Conservation (phyloP, 768 basidiomycete genomes). For the Suillus paluster region DNA sequence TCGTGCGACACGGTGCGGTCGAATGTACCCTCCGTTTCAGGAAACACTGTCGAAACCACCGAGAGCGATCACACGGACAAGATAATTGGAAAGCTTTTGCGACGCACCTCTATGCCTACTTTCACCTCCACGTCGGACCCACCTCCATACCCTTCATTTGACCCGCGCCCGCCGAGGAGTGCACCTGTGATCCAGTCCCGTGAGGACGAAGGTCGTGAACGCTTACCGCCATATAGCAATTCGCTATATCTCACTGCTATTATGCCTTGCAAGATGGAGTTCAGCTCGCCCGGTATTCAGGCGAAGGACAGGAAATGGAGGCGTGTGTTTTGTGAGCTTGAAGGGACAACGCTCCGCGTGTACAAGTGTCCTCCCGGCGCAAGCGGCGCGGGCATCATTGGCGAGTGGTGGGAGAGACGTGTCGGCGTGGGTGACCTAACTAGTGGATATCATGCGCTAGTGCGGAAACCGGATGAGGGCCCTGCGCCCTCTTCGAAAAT, state of each 20-base stretch:
- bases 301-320: constrained; percentile 93
- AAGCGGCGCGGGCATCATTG: constrained; percentile 56
- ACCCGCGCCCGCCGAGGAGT: constrained; percentile 29
- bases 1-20: constrained; percentile 19
- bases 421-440: constrained; percentile 73
- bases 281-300: constrained; percentile 80
- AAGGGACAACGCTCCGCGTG: constrained; percentile 88
- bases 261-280: constrained; percentile 94
- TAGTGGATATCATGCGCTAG: constrained; percentile 29
- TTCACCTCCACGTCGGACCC: constrained; percentile 62
- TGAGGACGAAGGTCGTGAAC: constrained; percentile 79
- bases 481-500: constrained; percentile 22
- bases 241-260: constrained; percentile 77
- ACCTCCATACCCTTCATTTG: constrained; percentile 68
- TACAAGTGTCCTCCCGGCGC: constrained; percentile 55
- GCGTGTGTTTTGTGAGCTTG: constrained; percentile 83
- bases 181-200: constrained; percentile 39
- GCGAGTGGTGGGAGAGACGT: constrained; percentile 79
- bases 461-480: constrained; percentile 31
- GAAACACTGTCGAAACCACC: constrained; percentile 16
- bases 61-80: constrained; percentile 27
- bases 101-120: constrained; percentile 74
- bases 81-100: constrained; percentile 48
- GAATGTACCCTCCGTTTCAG: constrained; percentile 18
- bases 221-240: constrained; percentile 83